Base-by-base conservation (phyloP, 2,329 filamentous ascomycete species). In the Teratosphaeria nubilosa region DNA sequence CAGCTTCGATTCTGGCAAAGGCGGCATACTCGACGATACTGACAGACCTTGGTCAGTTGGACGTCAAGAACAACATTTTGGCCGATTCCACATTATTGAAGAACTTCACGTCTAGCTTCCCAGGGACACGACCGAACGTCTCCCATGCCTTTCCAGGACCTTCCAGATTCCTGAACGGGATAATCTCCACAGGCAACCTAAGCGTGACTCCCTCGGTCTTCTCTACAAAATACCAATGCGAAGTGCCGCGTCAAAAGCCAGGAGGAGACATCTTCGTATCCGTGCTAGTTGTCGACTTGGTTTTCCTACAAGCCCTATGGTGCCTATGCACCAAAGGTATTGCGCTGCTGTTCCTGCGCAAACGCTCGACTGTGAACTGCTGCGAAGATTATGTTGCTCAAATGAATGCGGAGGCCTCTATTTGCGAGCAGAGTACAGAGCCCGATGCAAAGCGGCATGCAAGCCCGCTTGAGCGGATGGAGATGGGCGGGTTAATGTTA, bases 21-120 rank as follows among this genome's bases (percentile, higher is more conserved):
- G 55, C 61, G 1, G 56, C 58, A 13, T 63, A 59, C 37, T 63
- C 61, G 1, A 60, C 61, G 6, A 41, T 63, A 4, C 30, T 64
- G 10, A 59, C 59, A 1, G 61, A 64, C 50, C 56, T 64, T 3
- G 63, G 63, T 1, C 56, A 63, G 27, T 11, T 14, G 14, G 14
- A 34, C 14, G 13, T 30, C 10, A 4, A 27, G 31, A 63, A 63
- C 56, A 65, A 63, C 52, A 50, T 64, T 14, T 54, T 65, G 13
- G 34, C n/a, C 1, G 27, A 61, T 30, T n/a, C 57, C 14, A 48
- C 52, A 3, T 34, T 55, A 10, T 51, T 64, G 20, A 50, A 16
- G 6, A 56, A 61, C 54, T 64, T 61, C 54, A 64, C 62, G 13
- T 13, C 53, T 16, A 64, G 63, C 54, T 61, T 64, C 58, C 54